Evolutionary conservation across 345 rosid species (phyloP), one percentile per base, ranked within the genome.

Genomic region (Eucalyptus coolabah): DNA sequence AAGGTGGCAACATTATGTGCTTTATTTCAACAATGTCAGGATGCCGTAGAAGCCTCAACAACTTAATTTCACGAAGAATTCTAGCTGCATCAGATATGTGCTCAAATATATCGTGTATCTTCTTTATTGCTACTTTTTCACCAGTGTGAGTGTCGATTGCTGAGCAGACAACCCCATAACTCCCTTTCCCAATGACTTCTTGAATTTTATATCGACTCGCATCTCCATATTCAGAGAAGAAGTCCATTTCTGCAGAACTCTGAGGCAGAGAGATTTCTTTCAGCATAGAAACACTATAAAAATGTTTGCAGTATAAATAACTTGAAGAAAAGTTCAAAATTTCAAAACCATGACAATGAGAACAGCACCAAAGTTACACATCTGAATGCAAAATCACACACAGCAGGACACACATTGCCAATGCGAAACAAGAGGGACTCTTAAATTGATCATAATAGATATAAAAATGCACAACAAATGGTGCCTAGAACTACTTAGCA

Each of bases 1-100:
- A 97, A 86, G 99, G 99, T 42, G 99, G 99, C 45, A 96, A 94
- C 99, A 97, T 96, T 89, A 97, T 96, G 93, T 97, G 99, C 88
- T 96, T 97, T 87, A 97, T 97, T 90, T 97, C 99, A 87, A 96
- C 99, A 87, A 96, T 97, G 89, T 97, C 99, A 4, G 99, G 99
- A 92, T 97, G 99, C 45, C 98, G 92, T 69, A 96, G 89, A 42
- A 97, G 98, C 56, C 99, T 94, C 53, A 97, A 95, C 50, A 97
- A 93, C 90, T 97, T 97, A 51, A 97, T 96, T 94, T 97, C 99
- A 5, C 99, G 97, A 42, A 96, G 97, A 86, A 97, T 97, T 53
- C 99, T 95, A 4, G 96, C 96, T 77, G 99, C 99, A 91, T 97
- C 99, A 34, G 99, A 96, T 67, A 96, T 92, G 93, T 97, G 99